Conservation (phyloP, 495 filamentous ascomycete species). For the Penicillium maclennaniae region DNA sequence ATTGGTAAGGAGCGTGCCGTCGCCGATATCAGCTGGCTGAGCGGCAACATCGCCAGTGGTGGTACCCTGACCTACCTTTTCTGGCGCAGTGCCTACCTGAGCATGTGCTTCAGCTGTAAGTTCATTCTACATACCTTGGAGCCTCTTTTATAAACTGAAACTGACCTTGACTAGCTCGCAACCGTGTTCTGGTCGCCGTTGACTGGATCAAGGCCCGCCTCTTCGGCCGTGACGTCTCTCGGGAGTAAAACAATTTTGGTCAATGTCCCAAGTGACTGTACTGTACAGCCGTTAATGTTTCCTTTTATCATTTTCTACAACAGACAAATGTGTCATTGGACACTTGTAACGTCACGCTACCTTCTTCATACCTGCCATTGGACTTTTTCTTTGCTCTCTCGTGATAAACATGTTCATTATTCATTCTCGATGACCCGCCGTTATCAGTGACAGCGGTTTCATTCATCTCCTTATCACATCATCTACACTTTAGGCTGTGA, state of each 20-base stretch:
- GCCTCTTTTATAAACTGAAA: background rate
- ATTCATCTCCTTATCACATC: slow-evolving; percentile 5
- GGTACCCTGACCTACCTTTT: slow-evolving; percentile 84
- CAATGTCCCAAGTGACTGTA: slow-evolving; percentile 10
- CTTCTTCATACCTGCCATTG: slow-evolving; percentile 15
- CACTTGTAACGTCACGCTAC: slow-evolving; percentile 19
- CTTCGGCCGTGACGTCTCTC: slow-evolving; percentile 93
- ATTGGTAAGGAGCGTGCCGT: slow-evolving; percentile 98
- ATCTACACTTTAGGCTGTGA: slow-evolving; percentile 9
- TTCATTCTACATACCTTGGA: slow-evolving; percentile 20
- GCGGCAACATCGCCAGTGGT: slow-evolving; percentile 87
- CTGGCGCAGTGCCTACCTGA: slow-evolving; percentile 96
- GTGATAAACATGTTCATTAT: slow-evolving; percentile 27
- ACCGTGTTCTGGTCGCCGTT: slow-evolving; percentile 84
- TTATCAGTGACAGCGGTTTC: slow-evolving; percentile 8
- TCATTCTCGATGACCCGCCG: slow-evolving; percentile 17
- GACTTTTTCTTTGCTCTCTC: slow-evolving; percentile 9
- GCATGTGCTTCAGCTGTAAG: slow-evolving; percentile 99
- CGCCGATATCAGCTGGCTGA: slow-evolving; percentile 95
- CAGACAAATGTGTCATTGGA: slow-evolving; percentile 5
- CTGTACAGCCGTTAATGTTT: slow-evolving; percentile 8
- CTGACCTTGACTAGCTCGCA: slow-evolving; percentile 59
- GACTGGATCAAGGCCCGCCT: slow-evolving; percentile 96
- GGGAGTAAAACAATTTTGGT: slow-evolving; percentile 57
- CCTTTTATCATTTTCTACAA: slow-evolving; percentile 10